Conservation (phyloP, 306 rosid genomes). For the Vigna unguiculata region DNA sequence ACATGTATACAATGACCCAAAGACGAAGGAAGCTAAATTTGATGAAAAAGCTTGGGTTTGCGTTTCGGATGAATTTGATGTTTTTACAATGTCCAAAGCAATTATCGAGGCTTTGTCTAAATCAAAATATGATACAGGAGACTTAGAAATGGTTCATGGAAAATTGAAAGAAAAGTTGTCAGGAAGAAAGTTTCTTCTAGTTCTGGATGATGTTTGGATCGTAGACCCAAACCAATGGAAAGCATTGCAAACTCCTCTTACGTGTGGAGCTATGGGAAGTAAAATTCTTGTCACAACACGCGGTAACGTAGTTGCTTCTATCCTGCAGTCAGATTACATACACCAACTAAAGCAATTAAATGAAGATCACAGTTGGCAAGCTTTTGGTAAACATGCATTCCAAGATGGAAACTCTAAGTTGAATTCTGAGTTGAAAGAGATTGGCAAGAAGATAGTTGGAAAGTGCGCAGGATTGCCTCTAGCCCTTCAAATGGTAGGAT, state of each 20-base stretch:
- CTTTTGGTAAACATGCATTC: not conserved
- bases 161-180: too few relatives aligned
- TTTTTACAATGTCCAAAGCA: too few relatives aligned
- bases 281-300: not conserved
- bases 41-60: not conserved
- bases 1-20: not conserved
- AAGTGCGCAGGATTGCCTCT: not conserved
- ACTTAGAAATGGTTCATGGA: not conserved
- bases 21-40: too few relatives aligned
- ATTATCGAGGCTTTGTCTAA: too few relatives aligned
- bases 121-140: too few relatives aligned
- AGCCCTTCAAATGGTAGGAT: not conserved
- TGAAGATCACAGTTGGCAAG: not conserved
- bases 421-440: not conserved
- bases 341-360: not conserved
- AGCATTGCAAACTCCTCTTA: too few relatives aligned
- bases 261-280: not conserved
- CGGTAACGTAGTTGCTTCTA: not conserved
- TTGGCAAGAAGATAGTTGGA: not conserved
- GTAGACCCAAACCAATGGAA: not conserved
- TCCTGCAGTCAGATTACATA: not conserved
- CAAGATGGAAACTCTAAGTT: too few relatives aligned
- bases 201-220: not conserved
- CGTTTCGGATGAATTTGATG: not conserved
- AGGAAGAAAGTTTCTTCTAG: too few relatives aligned